Percentiles rank a stretch among this genome's conserved stretches.
Evolutionary conservation across 139 green algal genomes (phyloP).

Genomic region (Yamagishiella unicocca): DNA sequence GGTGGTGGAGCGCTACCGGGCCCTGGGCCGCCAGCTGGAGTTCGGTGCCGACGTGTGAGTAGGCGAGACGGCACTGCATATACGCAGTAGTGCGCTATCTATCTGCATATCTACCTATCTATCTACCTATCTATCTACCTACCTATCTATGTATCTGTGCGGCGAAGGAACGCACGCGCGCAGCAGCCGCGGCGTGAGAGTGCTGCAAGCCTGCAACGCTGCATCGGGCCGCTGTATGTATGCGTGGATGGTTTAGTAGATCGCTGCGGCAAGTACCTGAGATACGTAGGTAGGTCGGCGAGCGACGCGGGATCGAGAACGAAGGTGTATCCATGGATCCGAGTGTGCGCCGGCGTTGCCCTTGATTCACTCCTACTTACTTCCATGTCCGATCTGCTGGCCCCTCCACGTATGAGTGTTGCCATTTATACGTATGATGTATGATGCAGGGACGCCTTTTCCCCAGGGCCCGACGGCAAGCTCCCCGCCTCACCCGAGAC

Average conservation of each 20-base stretch:
- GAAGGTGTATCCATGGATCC: too few species aligned
- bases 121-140: background rate
- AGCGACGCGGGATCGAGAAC: too few species aligned
- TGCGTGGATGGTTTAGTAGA: background rate
- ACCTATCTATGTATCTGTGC: background rate
- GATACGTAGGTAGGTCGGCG: background rate
- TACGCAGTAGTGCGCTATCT: background rate
- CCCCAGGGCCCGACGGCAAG: background rate
- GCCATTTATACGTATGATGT: too few species aligned
- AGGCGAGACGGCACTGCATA: too few species aligned
- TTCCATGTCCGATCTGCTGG: too few species aligned
- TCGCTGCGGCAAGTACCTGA: background rate
- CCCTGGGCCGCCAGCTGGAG: background rate
- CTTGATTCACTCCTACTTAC: too few species aligned
- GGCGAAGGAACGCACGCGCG: too few species aligned
- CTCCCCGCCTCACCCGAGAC: background rate
- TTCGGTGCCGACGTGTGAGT: constrained; percentile 4
- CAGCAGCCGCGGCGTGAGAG: too few species aligned
- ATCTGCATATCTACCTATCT: background rate
- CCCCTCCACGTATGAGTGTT: too few species aligned
- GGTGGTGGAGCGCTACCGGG: constrained; percentile 3
- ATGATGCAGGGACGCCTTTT: background rate
- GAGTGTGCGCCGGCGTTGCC: too few species aligned
- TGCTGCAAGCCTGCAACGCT: too few species aligned
- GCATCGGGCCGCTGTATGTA: too few species aligned